A percentile compares a stretch with the other conserved stretches of the same genome.
Conservation (phyloP, 1,284 basidiomycete genomes). For the Termitomyces sp. region DNA sequence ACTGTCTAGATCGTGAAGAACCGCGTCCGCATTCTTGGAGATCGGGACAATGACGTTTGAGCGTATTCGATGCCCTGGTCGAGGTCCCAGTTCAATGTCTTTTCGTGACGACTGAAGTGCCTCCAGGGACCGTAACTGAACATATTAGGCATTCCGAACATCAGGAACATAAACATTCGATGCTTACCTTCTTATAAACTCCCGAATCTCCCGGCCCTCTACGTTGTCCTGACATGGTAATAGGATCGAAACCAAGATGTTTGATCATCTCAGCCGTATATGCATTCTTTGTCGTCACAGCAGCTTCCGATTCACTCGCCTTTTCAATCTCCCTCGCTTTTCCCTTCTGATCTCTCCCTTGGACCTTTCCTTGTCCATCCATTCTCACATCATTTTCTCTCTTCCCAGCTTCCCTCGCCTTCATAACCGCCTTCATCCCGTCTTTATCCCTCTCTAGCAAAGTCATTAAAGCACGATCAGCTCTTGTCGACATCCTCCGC, state of each 20-base stretch:
- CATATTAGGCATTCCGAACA: not conserved
- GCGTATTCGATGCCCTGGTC: constrained; percentile 49
- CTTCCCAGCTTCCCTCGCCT: constrained; percentile 42
- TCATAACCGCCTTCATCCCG: constrained; percentile 54
- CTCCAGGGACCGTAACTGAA: constrained; percentile 48
- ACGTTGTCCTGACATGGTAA: constrained; percentile 43
- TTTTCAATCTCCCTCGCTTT: constrained; percentile 19
- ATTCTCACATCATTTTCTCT: constrained; percentile 17
- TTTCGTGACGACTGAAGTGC: constrained; percentile 41
- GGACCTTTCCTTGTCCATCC: constrained; percentile 18
- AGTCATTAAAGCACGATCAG: constrained; percentile 55
- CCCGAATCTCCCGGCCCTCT: constrained; percentile 30
- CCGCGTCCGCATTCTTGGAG: not conserved
- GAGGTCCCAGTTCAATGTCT: constrained; percentile 47
- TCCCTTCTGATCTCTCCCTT: constrained; percentile 23
- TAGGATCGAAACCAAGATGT: constrained; percentile 70
- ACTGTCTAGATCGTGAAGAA: not conserved
- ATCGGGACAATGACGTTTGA: constrained; percentile 37
- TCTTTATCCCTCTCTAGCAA: constrained; percentile 59
- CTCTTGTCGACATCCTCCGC: constrained; percentile 51
- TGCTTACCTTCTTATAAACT: constrained; percentile 52
- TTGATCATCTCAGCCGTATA: constrained; percentile 65
- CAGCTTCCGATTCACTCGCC: constrained; percentile 16
- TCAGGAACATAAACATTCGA: not conserved
- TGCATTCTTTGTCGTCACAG: constrained; percentile 33